Conservation (phyloP, 108 stramenopile species). For the Mediolabrus comicus region DNA sequence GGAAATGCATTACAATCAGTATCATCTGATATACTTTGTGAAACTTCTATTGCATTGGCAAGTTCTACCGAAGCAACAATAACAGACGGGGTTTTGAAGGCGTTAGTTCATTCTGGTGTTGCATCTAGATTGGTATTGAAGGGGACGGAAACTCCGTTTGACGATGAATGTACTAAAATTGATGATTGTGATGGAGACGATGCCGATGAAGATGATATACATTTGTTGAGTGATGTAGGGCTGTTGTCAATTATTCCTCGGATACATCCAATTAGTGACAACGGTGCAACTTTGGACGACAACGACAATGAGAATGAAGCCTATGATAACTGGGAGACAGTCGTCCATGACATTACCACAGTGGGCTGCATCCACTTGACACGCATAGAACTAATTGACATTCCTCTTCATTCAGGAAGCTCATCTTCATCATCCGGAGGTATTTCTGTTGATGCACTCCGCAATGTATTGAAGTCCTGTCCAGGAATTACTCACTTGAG, state of each 20-base stretch:
- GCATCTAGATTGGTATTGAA: conserved; percentile 32
- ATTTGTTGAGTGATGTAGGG: conserved; percentile 26
- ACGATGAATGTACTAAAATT: neutral
- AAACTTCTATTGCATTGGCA: conserved; percentile 31
- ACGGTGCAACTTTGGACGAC: neutral
- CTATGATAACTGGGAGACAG: conserved; percentile 33
- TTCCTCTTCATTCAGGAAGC: conserved; percentile 10
- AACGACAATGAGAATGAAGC: conserved; percentile 1
- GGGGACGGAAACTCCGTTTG: neutral
- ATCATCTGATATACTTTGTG: conserved; percentile 14
- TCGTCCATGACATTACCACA: conserved; percentile 26
- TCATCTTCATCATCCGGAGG: conserved; percentile 12
- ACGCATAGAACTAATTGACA: conserved; percentile 35
- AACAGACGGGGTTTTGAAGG: conserved; percentile 25
- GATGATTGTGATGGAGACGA: neutral
- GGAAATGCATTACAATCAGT: conserved; percentile 29
- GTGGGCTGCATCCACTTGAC: conserved; percentile 33
- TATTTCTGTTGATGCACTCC: conserved; percentile 23
- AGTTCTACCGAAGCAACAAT: conserved; percentile 1
- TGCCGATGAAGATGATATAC: conserved; percentile 8
- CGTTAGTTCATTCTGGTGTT: conserved; percentile 26
- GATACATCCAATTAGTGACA: conserved; percentile 9
- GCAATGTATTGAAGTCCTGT: conserved; percentile 24
- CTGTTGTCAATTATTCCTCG: conserved; percentile 31
- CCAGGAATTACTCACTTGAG: conserved; percentile 36